These are phyloP conservation scores for Adansonia digitata DNA, from an alignment of 345 rosid genomes.

Conservation along the genomic window DNA sequence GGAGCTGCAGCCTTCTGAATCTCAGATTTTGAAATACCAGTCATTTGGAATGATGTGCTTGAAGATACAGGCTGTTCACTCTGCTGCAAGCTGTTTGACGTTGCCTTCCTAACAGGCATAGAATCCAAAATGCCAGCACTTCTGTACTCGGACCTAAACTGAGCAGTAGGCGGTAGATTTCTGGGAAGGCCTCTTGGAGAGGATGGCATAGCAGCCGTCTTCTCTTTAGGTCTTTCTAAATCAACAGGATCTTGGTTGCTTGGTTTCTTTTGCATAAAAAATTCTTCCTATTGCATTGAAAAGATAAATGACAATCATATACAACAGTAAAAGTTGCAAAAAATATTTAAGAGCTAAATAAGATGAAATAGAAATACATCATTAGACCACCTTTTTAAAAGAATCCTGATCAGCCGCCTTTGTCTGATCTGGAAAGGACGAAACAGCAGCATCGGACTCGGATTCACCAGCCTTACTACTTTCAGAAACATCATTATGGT, in stretches of 20 bases:
- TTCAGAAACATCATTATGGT: conserved; percentile 40
- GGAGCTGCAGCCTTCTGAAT: conserved; percentile 35
- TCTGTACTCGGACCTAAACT: conserved; percentile 42
- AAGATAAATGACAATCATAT: conserved; percentile 2
- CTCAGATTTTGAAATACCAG: conserved; percentile 37
- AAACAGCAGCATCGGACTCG: conserved; percentile 35
- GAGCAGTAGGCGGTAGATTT: conserved; percentile 30
- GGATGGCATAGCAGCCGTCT: conserved; percentile 39
- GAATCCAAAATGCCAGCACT: conserved; percentile 28
- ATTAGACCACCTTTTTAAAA: conserved; percentile 41
- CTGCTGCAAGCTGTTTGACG: conserved; percentile 36
- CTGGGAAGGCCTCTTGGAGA: conserved; percentile 50
- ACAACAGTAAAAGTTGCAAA: conserved; percentile 3
- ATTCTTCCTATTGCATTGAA: conserved; percentile 29
- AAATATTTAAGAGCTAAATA: neutral
- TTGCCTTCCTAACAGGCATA: conserved; percentile 34
- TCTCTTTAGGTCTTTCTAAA: conserved; percentile 61
- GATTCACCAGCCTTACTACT: conserved; percentile 40
- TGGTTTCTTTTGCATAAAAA: conserved; percentile 29
- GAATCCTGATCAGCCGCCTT: conserved; percentile 33
- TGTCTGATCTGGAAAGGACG: conserved; percentile 29
- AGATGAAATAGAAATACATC: neutral
- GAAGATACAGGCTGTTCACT: conserved; percentile 35
- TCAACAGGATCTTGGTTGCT: conserved; percentile 35
- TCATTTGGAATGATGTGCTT: conserved; percentile 26